Evolutionary conservation across 164 flowering plant species (phyloP).

Genomic region (Malania oleifera): DNA sequence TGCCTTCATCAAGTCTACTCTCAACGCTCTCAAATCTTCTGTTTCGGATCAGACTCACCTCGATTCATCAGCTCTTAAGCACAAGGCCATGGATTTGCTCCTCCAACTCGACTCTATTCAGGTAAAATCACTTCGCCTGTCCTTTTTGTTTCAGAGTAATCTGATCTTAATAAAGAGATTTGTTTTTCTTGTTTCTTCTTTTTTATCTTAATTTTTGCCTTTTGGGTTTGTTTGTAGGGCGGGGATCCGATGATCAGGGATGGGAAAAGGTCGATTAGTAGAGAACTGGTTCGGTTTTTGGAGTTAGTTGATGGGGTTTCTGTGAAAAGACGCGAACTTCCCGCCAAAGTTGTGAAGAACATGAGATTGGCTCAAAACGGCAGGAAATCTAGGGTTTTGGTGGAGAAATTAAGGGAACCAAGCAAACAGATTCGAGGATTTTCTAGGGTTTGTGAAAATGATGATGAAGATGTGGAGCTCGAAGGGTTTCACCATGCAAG

Average conservation of each 20-base stretch:
- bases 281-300: slow-evolving; percentile 52
- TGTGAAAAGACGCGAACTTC: slow-evolving; percentile 28
- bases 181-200: background rate
- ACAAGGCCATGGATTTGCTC: slow-evolving; percentile 49
- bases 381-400: slow-evolving; percentile 23
- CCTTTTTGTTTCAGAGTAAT: slow-evolving; percentile 1
- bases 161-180: background rate
- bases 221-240: slow-evolving; percentile 28
- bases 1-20: slow-evolving; percentile 54
- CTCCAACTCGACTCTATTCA: slow-evolving; percentile 61
- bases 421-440: slow-evolving; percentile 24
- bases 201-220: background rate
- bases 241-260: slow-evolving; percentile 58
- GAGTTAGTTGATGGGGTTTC: slow-evolving; percentile 50
- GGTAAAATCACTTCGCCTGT: slow-evolving; percentile 39
- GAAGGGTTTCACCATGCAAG: slow-evolving; percentile 33
- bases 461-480: slow-evolving; percentile 33
- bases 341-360: slow-evolving; percentile 26
- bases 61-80: slow-evolving; percentile 28
- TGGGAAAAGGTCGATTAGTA: slow-evolving; percentile 44
- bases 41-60: slow-evolving; percentile 29
- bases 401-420: slow-evolving; percentile 31
- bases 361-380: slow-evolving; percentile 22
- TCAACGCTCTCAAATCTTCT: slow-evolving; percentile 49
- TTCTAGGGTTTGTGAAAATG: slow-evolving; percentile 27